phyloP scores from a whole-genome alignment of 225 moss, liverwort and hornwort species.

The Marchantia polymorpha region DNA sequence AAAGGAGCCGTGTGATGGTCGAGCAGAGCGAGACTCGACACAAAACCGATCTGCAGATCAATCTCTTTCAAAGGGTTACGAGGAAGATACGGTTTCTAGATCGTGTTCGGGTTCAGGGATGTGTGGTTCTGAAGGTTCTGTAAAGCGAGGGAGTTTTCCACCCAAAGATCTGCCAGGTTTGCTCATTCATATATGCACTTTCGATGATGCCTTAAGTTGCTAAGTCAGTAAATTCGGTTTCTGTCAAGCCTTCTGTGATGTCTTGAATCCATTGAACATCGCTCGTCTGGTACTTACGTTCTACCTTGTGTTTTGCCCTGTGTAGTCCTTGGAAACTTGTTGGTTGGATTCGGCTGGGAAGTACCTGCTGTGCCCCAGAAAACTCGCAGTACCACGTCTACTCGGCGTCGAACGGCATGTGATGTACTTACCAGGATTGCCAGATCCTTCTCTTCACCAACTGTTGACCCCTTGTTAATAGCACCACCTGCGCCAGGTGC shows the following conservation, averaged over 20 bases:
- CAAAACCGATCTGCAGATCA: conserved; percentile 46
- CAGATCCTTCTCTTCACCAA: conserved; percentile 51
- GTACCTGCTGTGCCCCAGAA: conserved; percentile 53
- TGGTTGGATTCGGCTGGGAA: conserved; percentile 54
- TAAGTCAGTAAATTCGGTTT: background rate
- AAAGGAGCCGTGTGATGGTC: conserved; percentile 69
- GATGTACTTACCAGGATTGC: conserved; percentile 70
- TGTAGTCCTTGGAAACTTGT: conserved; percentile 59
- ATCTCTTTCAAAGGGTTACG: conserved; percentile 53
- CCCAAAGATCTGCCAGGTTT: conserved; percentile 38
- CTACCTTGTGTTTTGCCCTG: conserved; percentile 29
- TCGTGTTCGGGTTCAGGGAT: conserved; percentile 39
- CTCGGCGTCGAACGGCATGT: conserved; percentile 54
- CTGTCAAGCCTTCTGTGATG: too few relatives aligned
- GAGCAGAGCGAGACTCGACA: conserved; percentile 57
- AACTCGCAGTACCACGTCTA: conserved; percentile 58
- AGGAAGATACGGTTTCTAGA: conserved; percentile 50
- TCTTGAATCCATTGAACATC: too few relatives aligned
- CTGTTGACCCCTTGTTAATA: conserved; percentile 42
- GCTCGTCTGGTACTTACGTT: background rate
- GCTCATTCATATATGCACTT: background rate
- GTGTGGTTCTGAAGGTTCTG: conserved; percentile 38
- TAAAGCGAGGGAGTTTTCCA: conserved; percentile 28
- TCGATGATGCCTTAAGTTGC: background rate
- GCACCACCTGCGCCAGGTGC: conserved; percentile 40